Percentiles rank a stretch among this genome's conserved stretches.
These are phyloP conservation scores for Pleurotus giganteus DNA, from an alignment of 768 basidiomycete genomes.

Conservation along the genomic window DNA sequence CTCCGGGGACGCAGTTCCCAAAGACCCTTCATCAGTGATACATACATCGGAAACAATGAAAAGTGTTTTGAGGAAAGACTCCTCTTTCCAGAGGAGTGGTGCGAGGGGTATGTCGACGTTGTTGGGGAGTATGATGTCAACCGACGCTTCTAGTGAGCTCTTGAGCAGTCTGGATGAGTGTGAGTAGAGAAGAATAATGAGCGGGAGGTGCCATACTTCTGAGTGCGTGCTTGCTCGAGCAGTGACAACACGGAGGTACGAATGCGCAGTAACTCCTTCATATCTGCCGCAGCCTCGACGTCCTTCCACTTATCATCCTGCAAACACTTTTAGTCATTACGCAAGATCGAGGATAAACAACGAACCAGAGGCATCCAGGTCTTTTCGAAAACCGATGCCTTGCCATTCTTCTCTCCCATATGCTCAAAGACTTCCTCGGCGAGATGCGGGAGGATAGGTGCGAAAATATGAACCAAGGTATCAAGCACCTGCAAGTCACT, in stretches of 20 bases:
- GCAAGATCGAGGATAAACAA: constrained; percentile 8
- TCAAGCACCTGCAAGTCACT: constrained; percentile 52
- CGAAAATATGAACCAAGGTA: constrained; percentile 67
- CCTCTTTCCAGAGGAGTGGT: constrained; percentile 46
- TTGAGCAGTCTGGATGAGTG: constrained; percentile 72
- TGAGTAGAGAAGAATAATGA: constrained; percentile 8
- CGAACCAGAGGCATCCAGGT: constrained; percentile 72
- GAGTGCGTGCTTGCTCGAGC: constrained; percentile 72
- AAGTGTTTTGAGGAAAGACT: constrained; percentile 61
- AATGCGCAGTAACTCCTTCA: constrained; percentile 59
- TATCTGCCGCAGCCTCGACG: constrained; percentile 51
- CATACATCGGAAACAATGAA: constrained; percentile 79
- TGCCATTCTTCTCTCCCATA: constrained; percentile 24
- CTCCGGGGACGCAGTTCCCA: constrained; percentile 33
- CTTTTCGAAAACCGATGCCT: constrained; percentile 63
- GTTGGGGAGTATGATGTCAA: constrained; percentile 56
- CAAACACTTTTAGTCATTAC: background rate
- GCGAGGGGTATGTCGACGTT: constrained; percentile 25
- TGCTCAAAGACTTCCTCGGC: constrained; percentile 82
- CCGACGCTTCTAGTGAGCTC: constrained; percentile 75
- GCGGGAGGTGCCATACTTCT: constrained; percentile 54
- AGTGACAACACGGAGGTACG: constrained; percentile 61
- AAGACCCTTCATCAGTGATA: constrained; percentile 44
- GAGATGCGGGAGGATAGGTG: constrained; percentile 87
- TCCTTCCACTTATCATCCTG: constrained; percentile 68